phyloP scores from a whole-genome alignment of 257 asterid species.

The Forsythia suspensa region DNA sequence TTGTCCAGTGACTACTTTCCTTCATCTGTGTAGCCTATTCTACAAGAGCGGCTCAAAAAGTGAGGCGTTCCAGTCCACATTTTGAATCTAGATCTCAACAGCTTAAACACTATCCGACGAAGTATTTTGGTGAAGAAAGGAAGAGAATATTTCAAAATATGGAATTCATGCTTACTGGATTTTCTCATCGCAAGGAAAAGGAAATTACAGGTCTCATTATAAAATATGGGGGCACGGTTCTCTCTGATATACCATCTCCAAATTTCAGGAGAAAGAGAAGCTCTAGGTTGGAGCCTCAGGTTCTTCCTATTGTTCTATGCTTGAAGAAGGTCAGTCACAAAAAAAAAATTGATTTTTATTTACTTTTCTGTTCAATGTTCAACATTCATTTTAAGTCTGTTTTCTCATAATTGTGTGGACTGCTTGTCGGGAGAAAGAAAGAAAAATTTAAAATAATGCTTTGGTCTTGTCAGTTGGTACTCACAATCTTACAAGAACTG shows the following conservation, averaged over 20 bases:
- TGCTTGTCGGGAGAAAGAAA: background rate
- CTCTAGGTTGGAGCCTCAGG: constrained; percentile 38
- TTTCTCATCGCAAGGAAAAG: constrained; percentile 61
- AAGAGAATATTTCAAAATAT: constrained; percentile 63
- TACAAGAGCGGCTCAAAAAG: constrained; percentile 38
- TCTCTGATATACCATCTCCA: constrained; percentile 61
- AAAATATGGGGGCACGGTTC: constrained; percentile 64
- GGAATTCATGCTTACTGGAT: constrained; percentile 80
- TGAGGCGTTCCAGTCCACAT: constrained; percentile 34
- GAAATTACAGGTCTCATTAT: constrained; percentile 62
- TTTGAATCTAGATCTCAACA: constrained; percentile 44
- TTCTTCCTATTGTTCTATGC: constrained; percentile 62
- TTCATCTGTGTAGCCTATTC: constrained; percentile 47
- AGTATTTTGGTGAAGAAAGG: constrained; percentile 31
- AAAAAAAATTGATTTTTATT: constrained; percentile 14
- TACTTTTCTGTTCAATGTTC: constrained; percentile 11
- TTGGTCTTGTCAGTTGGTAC: background rate
- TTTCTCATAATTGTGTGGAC: constrained; percentile 14
- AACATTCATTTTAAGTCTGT: background rate
- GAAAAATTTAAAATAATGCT: background rate
- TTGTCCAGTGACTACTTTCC: constrained; percentile 17
- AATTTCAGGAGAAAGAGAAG: constrained; percentile 49
- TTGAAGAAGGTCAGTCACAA: constrained; percentile 61
- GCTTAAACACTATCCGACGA: constrained; percentile 31
- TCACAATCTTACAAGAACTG: no score